Percentiles rank a stretch among this genome's conserved stretches.
phyloP scores from a whole-genome alignment of 192 early-diverging fungal genomes.

The Tieghemiomyces parasiticus region DNA sequence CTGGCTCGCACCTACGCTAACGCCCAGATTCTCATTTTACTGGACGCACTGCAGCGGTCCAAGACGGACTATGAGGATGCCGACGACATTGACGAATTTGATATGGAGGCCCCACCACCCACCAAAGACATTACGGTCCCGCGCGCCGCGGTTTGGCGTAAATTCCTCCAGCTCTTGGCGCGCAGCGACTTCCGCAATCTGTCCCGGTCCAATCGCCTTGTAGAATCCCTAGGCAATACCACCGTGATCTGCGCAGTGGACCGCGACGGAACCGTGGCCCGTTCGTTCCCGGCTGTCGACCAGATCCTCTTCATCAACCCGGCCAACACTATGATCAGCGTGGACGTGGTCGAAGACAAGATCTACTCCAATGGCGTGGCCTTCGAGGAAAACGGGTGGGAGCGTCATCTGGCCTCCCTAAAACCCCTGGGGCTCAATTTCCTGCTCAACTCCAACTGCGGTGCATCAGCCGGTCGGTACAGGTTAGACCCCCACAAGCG shows the following conservation, averaged over 20 bases:
- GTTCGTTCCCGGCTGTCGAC: slow-evolving; percentile 74
- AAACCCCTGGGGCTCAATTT: slow-evolving; percentile 82
- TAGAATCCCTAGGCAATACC: slow-evolving; percentile 80
- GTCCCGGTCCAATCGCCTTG: slow-evolving; percentile 73
- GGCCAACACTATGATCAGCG: slow-evolving; percentile 29
- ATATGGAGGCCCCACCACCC: slow-evolving; percentile 91
- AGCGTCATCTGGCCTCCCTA: slow-evolving; percentile 49
- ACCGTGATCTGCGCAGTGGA: slow-evolving; percentile 94
- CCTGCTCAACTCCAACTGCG: slow-evolving; percentile 71
- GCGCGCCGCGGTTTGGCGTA: slow-evolving; percentile 37
- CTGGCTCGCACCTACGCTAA: slow-evolving; percentile 71
- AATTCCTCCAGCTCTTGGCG: slow-evolving; percentile 46
- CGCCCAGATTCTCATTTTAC: slow-evolving; percentile 67
- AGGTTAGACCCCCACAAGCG: slow-evolving; percentile 64
- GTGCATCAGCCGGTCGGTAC: slow-evolving; percentile 33
- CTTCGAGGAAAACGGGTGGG: slow-evolving; percentile 90
- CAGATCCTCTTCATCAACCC: slow-evolving; percentile 69
- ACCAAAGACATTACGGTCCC: slow-evolving; percentile 68
- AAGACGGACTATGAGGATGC: slow-evolving; percentile 92
- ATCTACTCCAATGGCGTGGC: slow-evolving; percentile 35
- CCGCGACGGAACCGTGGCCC: slow-evolving; percentile 84
- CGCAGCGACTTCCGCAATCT: slow-evolving; percentile 52
- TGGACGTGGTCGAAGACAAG: slow-evolving; percentile 54
- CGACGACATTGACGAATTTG: slow-evolving; percentile 95
- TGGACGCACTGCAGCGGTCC: slow-evolving; percentile 79